Conservation (phyloP, 148 eudicot species). For the Pharnaceum exiguum region DNA sequence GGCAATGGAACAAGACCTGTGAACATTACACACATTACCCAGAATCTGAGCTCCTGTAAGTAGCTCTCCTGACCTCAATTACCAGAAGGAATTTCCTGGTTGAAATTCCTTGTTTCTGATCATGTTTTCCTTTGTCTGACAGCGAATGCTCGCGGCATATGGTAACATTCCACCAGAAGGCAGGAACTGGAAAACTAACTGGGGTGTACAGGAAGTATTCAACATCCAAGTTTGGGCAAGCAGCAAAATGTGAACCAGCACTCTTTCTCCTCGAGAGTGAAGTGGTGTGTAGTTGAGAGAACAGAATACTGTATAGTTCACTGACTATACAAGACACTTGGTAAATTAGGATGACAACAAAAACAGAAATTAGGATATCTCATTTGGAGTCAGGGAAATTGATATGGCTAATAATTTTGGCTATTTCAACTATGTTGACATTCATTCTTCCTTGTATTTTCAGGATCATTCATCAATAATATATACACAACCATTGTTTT, state of each 20-base stretch:
- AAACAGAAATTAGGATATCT: neutral
- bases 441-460: neutral
- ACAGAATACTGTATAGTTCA: slow-evolving; percentile 18
- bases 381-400: neutral
- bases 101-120: neutral
- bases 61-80: neutral
- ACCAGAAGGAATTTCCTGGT: neutral
- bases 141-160: slow-evolving; percentile 80
- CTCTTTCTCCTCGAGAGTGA: slow-evolving; percentile 35
- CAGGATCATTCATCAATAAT: slow-evolving; percentile 1
- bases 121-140: neutral
- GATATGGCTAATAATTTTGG: slow-evolving; percentile 12
- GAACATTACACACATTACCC: slow-evolving; percentile 58
- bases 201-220: slow-evolving; percentile 77
- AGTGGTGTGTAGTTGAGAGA: neutral
- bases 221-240: slow-evolving; percentile 63
- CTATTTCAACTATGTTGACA: slow-evolving; percentile 1
- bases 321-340: slow-evolving; percentile 27
- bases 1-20: slow-evolving; percentile 75
- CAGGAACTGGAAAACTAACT: slow-evolving; percentile 69
- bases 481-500: too few relatives aligned
- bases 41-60: slow-evolving; percentile 66
- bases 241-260: slow-evolving; percentile 66
- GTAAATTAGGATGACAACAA: neutral
- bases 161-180: slow-evolving; percentile 61